Evolutionary conservation across 768 basidiomycete genomes (phyloP).

Genomic region (Auriculariales sp.): DNA sequence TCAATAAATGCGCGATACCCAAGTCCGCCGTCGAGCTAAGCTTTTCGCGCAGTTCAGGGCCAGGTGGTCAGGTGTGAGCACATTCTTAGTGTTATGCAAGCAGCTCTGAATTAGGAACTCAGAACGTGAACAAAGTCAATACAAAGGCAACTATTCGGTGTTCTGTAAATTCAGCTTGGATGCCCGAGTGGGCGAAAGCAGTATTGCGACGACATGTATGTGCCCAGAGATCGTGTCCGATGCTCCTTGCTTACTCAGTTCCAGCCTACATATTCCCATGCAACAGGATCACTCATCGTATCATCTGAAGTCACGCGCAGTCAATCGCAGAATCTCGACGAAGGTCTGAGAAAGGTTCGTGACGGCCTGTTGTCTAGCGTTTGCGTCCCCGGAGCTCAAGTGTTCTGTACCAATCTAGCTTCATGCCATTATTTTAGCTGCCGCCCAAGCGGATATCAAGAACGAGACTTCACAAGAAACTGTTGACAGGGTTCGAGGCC

Average conservation of each 20-base stretch:
- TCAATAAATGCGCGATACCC: conserved; percentile 31
- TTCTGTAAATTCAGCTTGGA: conserved; percentile 42
- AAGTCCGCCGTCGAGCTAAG: conserved; percentile 41
- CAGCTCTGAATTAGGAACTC: conserved; percentile 4
- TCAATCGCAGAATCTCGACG: conserved; percentile 60
- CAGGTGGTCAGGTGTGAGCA: conserved; percentile 65
- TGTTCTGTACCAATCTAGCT: conserved; percentile 23
- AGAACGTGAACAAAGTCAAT: conserved; percentile 87
- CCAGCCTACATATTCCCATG: conserved; percentile 54
- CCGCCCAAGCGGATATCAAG: conserved; percentile 31
- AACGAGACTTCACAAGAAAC: conserved; percentile 43
- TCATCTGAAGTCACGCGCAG: conserved; percentile 61
- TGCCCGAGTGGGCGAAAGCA: conserved; percentile 50
- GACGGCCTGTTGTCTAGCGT: not conserved
- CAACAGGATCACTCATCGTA: conserved; percentile 50
- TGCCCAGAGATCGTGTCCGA: conserved; percentile 2
- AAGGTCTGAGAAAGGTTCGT: conserved; percentile 51
- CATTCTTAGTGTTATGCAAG: not conserved
- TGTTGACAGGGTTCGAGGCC: conserved; percentile 33
- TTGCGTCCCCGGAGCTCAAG: not conserved
- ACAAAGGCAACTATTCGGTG: conserved; percentile 64
- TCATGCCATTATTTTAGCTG: conserved; percentile 32
- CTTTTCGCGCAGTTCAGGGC: conserved; percentile 71
- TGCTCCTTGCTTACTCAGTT: no score
- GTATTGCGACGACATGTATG: conserved; percentile 35